Conservation (phyloP, 176 grass and related monocot species). For the Secale cereale region DNA sequence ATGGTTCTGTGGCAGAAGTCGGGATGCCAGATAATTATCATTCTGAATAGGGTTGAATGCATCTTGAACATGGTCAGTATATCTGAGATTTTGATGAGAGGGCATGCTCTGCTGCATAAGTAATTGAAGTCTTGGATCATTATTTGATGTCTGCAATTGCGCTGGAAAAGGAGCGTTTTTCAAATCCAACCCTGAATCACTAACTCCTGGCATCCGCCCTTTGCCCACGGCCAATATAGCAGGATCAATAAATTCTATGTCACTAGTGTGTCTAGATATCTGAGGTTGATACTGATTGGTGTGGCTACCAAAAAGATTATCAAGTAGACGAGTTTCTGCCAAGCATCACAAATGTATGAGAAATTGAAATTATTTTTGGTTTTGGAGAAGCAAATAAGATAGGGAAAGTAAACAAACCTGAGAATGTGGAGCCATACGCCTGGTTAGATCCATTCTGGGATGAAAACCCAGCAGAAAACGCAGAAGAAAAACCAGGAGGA, state of each 20-base stretch:
- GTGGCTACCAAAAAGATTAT: conserved; percentile 41
- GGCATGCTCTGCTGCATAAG: conserved; percentile 61
- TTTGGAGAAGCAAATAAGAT: background rate
- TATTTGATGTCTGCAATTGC: conserved; percentile 54
- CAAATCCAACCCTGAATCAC: conserved; percentile 52
- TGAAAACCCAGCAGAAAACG: conserved; percentile 45
- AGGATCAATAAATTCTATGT: conserved; percentile 87
- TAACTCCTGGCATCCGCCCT: conserved; percentile 63
- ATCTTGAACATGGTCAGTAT: conserved; percentile 50
- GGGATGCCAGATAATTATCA: conserved; percentile 67
- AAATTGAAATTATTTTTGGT: conserved; percentile 1
- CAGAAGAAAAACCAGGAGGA: conserved; percentile 48
- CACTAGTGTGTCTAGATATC: conserved; percentile 48
- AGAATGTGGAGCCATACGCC: conserved; percentile 36
- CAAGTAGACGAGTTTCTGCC: conserved; percentile 45
- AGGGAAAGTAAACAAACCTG: conserved; percentile 37
- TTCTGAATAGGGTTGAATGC: conserved; percentile 45
- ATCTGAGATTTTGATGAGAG: conserved; percentile 60
- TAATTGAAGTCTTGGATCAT: conserved; percentile 69
- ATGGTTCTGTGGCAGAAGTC: conserved; percentile 53
- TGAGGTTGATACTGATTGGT: conserved; percentile 59
- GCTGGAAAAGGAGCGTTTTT: conserved; percentile 43
- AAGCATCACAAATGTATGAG: conserved; percentile 26
- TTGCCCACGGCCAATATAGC: conserved; percentile 93
- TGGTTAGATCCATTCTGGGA: conserved; percentile 49